A percentile compares a stretch with the other conserved stretches of the same genome.
phyloP scores from a whole-genome alignment of 1,139 yeast species.

The Pichia sp. region DNA sequence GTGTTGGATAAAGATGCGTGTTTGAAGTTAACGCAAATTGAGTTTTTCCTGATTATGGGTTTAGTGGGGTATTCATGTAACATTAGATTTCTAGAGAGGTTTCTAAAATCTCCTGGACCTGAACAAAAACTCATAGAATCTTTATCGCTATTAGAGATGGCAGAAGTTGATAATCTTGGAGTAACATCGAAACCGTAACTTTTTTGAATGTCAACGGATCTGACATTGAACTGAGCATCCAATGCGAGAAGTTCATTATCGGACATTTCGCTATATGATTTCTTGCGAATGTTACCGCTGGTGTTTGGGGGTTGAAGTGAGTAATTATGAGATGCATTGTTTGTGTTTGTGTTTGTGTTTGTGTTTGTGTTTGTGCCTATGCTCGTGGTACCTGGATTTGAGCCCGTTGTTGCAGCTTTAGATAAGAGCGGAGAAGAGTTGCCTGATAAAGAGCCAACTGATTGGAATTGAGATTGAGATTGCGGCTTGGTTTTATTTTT shows the following conservation, averaged over 20 bases:
- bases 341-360: too few species aligned
- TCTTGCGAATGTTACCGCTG: slow-evolving; percentile 30
- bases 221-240: slow-evolving; percentile 44
- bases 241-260: slow-evolving; percentile 55
- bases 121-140: slow-evolving; percentile 8
- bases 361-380: too few species aligned
- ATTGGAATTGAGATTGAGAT: too few species aligned
- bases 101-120: slow-evolving; percentile 10
- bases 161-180: slow-evolving; percentile 12
- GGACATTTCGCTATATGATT: slow-evolving; percentile 57
- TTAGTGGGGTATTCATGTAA: slow-evolving; percentile 24
- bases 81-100: slow-evolving; percentile 11
- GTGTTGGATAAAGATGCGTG: slow-evolving; percentile 32
- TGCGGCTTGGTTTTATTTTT: too few species aligned
- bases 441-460: too few species aligned
- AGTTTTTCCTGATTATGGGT: slow-evolving; percentile 22
- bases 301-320: slow-evolving; percentile 9
- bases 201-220: slow-evolving; percentile 20
- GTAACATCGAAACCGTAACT: slow-evolving; percentile 13
- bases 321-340: too few species aligned
- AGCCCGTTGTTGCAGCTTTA: too few species aligned
- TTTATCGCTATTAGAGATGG: slow-evolving; percentile 15
- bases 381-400: too few species aligned
- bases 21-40: slow-evolving; percentile 36
- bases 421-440: too few species aligned